Evolutionary conservation across 2,329 filamentous ascomycete species (phyloP), one percentile per base, ranked within the genome.

Genomic region (Monosporascus sp.): DNA sequence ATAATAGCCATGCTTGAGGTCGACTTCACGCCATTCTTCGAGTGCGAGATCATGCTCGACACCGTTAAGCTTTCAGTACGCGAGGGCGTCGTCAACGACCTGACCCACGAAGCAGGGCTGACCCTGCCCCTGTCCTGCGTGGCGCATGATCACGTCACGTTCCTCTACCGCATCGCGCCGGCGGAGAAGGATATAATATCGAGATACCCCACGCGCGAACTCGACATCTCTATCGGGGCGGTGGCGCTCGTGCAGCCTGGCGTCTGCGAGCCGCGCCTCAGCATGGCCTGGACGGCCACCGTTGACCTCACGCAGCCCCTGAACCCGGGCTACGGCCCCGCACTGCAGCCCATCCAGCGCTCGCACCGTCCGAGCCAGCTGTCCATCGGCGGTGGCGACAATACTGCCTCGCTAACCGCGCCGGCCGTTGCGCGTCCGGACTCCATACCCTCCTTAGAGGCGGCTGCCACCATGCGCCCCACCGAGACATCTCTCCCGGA

Each of bases 101-200:
- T 87, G 15, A 82, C 80, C 56, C 68, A 70, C 38, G 68, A 75
- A 45, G 71, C 76, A 2, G 78, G 76, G 25, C 68, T 82, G 55
- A 55, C 63, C n/a, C 71, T 87, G 20, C 81, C 84, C 5, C 72
- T 87, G 25, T 74, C 75, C 43, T 86, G 85, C 64, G 83, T 83
- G 15, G 82, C 87, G 17, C 85, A 88, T 60, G 89, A 93, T 64
- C 87, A 91, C 66, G 73, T 90, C 56, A 88, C 87, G 2, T 84
- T 90, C 60, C 74, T 92, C 50, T 93, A 90, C 71, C 82, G 81
- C 50, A 79, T 90, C 54, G 71, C 72, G 11, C 82, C 83, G 2
- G 71, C 72, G 38, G 73, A 76, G 48, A 70, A 70, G n/a, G 76
- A 80, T 52, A 60, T 69, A 49, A 64, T 67, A 46, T 68, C 66